Evolutionary conservation across 306 rosid species (phyloP), one percentile per base, ranked within the genome.

Genomic region (Macrotyloma uniflorum): DNA sequence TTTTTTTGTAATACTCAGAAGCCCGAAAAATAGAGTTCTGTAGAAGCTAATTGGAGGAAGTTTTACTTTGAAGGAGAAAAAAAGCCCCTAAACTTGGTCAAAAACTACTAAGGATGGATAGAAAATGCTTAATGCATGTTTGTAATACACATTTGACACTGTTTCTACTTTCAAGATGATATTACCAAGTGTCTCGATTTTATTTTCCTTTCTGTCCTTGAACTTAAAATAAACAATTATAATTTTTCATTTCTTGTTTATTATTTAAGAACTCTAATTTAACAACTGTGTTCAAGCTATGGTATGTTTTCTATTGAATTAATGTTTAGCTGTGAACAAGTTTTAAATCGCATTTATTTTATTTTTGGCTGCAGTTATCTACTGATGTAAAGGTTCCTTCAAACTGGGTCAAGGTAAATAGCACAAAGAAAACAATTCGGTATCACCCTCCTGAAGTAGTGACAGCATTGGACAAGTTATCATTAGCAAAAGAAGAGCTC

Each of bases 391-490:
- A 85, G 86, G 98, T 89, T 7, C 98, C 98, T 68, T 78, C 81
- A 63, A 91, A 87, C 82, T 95, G 98, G 98, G 80, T 92, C 20
- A 95, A 91, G 86, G 82, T 92, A 64, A 95, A 88, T 72, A 86
- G 97, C 82, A 95, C 98, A 65, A 92, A 92, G 86, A 95, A 91
- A 90, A 88, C 90, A 75, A 75, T 87, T 65, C 91, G 98, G 65
- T 92, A 95, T 87, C 98, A 92, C 82, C 95, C 98, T 86, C 97
- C 97, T 77, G 98, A 92, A 80, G 94, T 92, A 42, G 76, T 95
- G 79, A 70, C 87, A 38, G 95, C 96, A 24, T 83, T 91, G 70
- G 96, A 95, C 70, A 79, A 85, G 82, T 83, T 92, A 26, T 84
- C 96, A 12, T 84, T 92, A 69, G 93, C 88, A 62, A 92, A 86